Evolutionary conservation across 2,329 filamentous ascomycete species (phyloP), one percentile per base, ranked within the genome.

Genomic region (Phaeosphaeria sp.): DNA sequence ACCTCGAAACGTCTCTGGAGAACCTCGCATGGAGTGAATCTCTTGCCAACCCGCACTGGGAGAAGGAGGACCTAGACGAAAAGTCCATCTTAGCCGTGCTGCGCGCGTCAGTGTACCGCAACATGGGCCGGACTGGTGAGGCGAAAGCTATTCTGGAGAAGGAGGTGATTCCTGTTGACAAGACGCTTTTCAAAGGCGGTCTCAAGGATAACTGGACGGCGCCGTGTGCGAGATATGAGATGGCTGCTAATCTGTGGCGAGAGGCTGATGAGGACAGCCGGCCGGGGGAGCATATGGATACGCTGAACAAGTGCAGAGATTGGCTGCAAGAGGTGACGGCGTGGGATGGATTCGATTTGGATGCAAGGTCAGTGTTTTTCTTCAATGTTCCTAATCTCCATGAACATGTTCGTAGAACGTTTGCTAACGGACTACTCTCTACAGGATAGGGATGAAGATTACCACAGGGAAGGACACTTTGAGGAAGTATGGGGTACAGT

Each of bases 171-270:
- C 79, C 76, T 2, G 83, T 91, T 53, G 82, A 85, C 52, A 81
- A 79, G 59, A 58, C 75, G 1, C 61, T 80, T 10, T 84, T 89
- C 70, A 89, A 86, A 64, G 89, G 88, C 1, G 68, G 80, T 0
- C 81, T 84, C 1, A 87, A 83, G 56, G 90, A 93, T 57, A 88
- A 90, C 67, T 93, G 90, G 80, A 82, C 87, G 10, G 81, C 85
- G 6, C 91, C 94, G 0, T 87, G 89, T 0, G 92, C 90, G 1
- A 84, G 92, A 64, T 97, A 97, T 76, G 95, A 99, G 78, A 87
- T 95, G 81, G 93, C 88, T 0, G 92, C 90, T 7, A 87, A 91
- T 54, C 81, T 89, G 1, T 99, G 94, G 93, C 83, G 85, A 56
- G 90, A 94, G 68, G 58, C 77, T 60, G 50, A 82, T 78, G 62